Evolutionary conservation across 2,329 filamentous ascomycete species (phyloP).

Genomic region (Aspergillus versicolor): DNA sequence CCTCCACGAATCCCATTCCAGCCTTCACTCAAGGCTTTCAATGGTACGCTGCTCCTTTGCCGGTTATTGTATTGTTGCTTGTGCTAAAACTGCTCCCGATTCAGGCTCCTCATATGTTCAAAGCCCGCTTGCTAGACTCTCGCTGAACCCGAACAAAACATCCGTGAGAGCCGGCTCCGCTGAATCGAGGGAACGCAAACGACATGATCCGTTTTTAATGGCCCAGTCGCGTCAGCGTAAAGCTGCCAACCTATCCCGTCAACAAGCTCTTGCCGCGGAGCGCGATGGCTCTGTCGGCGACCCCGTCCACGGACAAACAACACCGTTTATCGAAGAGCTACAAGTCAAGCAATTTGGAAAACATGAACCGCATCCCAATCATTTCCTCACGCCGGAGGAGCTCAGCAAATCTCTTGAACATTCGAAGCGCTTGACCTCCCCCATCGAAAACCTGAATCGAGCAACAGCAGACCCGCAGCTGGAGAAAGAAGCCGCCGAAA

Average conservation of each 20-base stretch:
- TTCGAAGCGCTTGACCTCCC: constrained; percentile 63
- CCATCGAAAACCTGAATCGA: constrained; percentile 31
- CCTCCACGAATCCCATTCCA: constrained; percentile 65
- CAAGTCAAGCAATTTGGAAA: constrained; percentile 21
- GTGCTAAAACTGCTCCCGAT: constrained; percentile 2
- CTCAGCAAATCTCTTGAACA: constrained; percentile 65
- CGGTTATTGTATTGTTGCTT: constrained; percentile 13
- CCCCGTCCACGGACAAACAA: constrained; percentile 74
- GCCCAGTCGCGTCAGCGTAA: constrained; percentile 81
- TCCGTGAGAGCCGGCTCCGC: constrained; percentile 65
- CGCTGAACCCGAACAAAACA: constrained; percentile 51
- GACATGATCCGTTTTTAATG: constrained; percentile 77
- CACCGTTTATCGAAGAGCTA: constrained; percentile 67
- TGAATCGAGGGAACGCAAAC: constrained; percentile 64
- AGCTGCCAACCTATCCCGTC: constrained; percentile 75
- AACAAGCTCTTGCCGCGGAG: constrained; percentile 64
- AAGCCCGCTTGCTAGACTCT: constrained; percentile 51
- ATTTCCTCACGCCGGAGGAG: constrained; percentile 69
- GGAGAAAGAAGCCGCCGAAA: constrained; percentile 37
- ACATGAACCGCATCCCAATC: constrained; percentile 60
- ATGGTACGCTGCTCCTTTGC: constrained; percentile 50
- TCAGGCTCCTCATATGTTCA: constrained; percentile 31
- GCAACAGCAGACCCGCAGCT: constrained; percentile 38
- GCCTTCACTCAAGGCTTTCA: constrained; percentile 59
- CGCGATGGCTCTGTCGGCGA: constrained; percentile 69